These are phyloP conservation scores for Hygrocybe coccinea DNA, from an alignment of 768 basidiomycete genomes.

Conservation along the genomic window DNA sequence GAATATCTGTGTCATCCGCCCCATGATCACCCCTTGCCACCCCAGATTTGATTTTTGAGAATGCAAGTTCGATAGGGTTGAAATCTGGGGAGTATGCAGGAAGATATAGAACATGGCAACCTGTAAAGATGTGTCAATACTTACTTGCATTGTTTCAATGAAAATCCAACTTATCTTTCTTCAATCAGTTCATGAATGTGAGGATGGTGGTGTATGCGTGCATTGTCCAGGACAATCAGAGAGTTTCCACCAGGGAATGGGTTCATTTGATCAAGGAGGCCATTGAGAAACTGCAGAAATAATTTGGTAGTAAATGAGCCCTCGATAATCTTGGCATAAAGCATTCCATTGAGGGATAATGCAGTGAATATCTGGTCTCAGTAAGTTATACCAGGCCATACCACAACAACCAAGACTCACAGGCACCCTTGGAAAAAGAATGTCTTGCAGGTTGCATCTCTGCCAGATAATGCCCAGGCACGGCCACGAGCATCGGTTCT, in stretches of 20 bases:
- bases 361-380: constrained; percentile 31
- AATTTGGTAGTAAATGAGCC: constrained; percentile 24
- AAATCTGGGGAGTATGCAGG: constrained; percentile 10
- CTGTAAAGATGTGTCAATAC: constrained; percentile 1
- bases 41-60: constrained; percentile 24
- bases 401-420: constrained; percentile 15
- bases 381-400: neutral
- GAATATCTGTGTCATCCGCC: constrained; percentile 19
- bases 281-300: constrained; percentile 31
- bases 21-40: constrained; percentile 12
- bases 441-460: constrained; percentile 16
- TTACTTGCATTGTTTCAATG: neutral
- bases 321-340: constrained; percentile 25
- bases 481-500: constrained; percentile 15
- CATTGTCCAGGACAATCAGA: constrained; percentile 24
- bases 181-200: constrained; percentile 28
- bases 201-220: constrained; percentile 25
- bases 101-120: constrained; percentile 6
- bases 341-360: constrained; percentile 31
- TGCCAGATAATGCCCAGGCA: constrained; percentile 27
- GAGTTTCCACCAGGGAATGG: constrained; percentile 33
- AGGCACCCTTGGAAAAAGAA: constrained; percentile 27
- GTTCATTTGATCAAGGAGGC: constrained; percentile 34
- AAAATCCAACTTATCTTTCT: constrained; percentile 19
- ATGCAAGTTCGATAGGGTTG: constrained; percentile 16